Evolutionary conservation across 75 land plant species (phyloP).

Genomic region (Pinus tabuliformis): DNA sequence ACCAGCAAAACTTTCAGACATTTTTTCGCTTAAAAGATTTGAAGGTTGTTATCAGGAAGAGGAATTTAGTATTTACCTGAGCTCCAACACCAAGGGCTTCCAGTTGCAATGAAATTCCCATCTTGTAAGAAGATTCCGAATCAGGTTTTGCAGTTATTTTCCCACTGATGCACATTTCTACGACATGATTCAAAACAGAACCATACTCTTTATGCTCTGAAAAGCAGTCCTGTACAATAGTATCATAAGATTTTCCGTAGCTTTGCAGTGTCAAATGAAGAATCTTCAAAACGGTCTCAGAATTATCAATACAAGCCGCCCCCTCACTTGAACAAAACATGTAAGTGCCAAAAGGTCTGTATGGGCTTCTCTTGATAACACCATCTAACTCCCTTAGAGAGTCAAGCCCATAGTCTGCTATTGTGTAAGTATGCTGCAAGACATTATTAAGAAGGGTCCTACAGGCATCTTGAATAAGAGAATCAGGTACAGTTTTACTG

Average conservation of each 20-base stretch:
- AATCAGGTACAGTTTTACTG: not conserved
- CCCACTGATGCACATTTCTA: not conserved
- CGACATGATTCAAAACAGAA: not conserved
- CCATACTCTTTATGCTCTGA: conserved; percentile 1
- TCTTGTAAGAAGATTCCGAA: not conserved
- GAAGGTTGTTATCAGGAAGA: too few species aligned
- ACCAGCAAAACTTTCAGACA: too few species aligned
- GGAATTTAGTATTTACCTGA: not conserved
- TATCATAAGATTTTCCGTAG: not conserved
- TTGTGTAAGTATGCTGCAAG: not conserved
- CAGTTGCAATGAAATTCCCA: not conserved
- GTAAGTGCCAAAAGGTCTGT: conserved; percentile 56
- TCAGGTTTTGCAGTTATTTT: not conserved
- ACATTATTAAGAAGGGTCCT: conserved; percentile 2
- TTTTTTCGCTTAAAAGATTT: too few species aligned
- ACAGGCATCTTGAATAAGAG: not conserved
- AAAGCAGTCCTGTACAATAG: not conserved
- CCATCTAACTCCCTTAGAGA: too few species aligned
- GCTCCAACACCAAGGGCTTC: not conserved
- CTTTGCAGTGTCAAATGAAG: conserved; percentile 16
- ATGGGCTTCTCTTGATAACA: conserved; percentile 26
- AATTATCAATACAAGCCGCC: conserved; percentile 27
- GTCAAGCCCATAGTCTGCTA: too few species aligned
- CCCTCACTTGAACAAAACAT: conserved; percentile 35
- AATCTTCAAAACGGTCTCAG: conserved; percentile 54